Evolutionary conservation across 805 yeast species (phyloP).

Genomic region (Sugiyamaella qingdaonensis): DNA sequence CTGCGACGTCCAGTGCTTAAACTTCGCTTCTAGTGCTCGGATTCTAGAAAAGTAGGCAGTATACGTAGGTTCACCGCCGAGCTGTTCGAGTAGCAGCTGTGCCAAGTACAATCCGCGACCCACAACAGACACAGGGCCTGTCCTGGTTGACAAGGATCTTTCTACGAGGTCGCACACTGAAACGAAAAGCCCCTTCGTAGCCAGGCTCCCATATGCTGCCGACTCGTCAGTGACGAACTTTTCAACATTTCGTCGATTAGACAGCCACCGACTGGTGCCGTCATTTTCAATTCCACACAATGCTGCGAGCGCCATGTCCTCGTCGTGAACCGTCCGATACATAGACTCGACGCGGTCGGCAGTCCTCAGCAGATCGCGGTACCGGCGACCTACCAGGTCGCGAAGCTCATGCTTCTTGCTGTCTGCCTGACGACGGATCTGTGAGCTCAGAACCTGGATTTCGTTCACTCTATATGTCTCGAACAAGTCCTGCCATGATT

Average conservation of each 20-base stretch:
- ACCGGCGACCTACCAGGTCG: slow-evolving; percentile 22
- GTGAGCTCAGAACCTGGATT: slow-evolving; percentile 13
- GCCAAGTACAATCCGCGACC: slow-evolving; percentile 8
- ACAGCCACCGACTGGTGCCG: slow-evolving; percentile 11
- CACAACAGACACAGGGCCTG: background rate
- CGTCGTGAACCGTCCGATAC: slow-evolving; percentile 11
- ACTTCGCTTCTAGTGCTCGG: background rate
- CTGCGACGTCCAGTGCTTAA: background rate
- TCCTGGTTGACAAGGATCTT: background rate
- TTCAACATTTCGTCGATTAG: slow-evolving; percentile 11
- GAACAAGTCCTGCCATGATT: slow-evolving; percentile 21
- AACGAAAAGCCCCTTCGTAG: slow-evolving; percentile 1
- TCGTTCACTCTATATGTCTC: slow-evolving; percentile 17
- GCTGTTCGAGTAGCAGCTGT: background rate
- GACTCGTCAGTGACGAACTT: background rate
- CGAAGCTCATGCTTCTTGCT: slow-evolving; percentile 21
- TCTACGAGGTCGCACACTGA: slow-evolving; percentile 4
- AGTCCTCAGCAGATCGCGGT: slow-evolving; percentile 22
- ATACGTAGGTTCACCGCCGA: background rate
- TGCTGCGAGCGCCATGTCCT: slow-evolving; percentile 13
- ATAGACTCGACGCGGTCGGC: slow-evolving; percentile 22
- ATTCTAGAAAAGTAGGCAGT: background rate
- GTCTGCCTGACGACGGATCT: slow-evolving; percentile 11
- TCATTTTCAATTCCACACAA: slow-evolving; percentile 8
- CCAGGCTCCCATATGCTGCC: background rate